Conservation (phyloP, 1,139 yeast species). For the Zygoascus sp. region DNA sequence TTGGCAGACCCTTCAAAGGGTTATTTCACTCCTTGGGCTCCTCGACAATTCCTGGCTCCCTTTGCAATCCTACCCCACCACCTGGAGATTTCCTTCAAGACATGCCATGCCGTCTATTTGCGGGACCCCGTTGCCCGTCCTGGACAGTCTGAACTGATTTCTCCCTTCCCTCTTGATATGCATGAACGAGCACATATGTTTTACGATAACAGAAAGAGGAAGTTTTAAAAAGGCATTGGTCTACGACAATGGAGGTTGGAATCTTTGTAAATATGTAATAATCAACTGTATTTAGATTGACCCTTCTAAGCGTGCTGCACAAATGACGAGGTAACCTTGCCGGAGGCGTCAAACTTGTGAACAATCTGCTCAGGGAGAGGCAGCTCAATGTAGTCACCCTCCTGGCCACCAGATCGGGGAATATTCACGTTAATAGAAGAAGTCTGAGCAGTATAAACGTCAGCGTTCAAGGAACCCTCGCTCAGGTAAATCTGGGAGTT, state of each 20-base stretch:
- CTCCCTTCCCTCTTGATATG: conserved; percentile 78
- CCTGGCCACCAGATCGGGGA: conserved; percentile 53
- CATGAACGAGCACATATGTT: conserved; percentile 97
- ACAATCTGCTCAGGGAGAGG: conserved; percentile 87
- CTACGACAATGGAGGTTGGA: background rate
- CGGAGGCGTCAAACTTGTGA: conserved; percentile 50
- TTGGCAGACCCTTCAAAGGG: conserved; percentile 71
- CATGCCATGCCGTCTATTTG: conserved; percentile 92
- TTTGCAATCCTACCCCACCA: conserved; percentile 91
- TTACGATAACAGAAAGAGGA: conserved; percentile 62
- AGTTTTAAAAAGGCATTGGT: conserved; percentile 10
- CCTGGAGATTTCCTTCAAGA: conserved; percentile 79
- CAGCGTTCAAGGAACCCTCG: conserved; percentile 62
- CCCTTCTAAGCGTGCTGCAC: conserved; percentile 47
- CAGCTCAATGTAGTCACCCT: conserved; percentile 64
- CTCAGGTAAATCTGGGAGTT: conserved; percentile 79
- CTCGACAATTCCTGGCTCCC: conserved; percentile 89
- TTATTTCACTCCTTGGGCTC: conserved; percentile 95
- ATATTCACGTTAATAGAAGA: conserved; percentile 81
- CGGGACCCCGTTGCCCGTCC: conserved; percentile 98
- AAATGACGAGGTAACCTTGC: conserved; percentile 43
- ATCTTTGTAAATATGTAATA: conserved; percentile 9
- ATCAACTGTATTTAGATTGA: conserved; percentile 3
- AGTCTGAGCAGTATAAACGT: conserved; percentile 76
- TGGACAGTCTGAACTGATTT: conserved; percentile 90